phyloP scores from a whole-genome alignment of 2,329 filamentous ascomycete species.

The Penicillium sp. region DNA sequence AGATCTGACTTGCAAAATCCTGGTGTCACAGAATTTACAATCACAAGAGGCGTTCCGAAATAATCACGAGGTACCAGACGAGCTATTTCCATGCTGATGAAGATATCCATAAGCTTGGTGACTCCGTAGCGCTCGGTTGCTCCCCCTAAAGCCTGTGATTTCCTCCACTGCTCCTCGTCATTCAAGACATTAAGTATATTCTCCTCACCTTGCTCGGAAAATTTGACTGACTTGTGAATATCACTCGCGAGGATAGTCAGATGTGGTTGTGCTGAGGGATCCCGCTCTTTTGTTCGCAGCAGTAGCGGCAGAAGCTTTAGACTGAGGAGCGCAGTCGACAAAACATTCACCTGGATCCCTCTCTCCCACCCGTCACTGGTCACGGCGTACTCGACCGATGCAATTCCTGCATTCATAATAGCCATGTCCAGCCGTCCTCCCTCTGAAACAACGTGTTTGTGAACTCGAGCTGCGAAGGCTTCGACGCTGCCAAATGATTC shows the following conservation, averaged over 20 bases:
- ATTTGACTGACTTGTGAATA: slow-evolving; percentile 24
- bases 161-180: neutral
- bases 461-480: slow-evolving; percentile 40
- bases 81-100: slow-evolving; percentile 13
- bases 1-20: slow-evolving; percentile 28
- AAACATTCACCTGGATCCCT: slow-evolving; percentile 30
- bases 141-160: too few species aligned
- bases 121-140: slow-evolving; percentile 16
- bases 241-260: slow-evolving; percentile 28
- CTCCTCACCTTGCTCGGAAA: slow-evolving; percentile 19
- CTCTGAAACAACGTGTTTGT: slow-evolving; percentile 28
- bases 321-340: slow-evolving; percentile 28
- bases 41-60: slow-evolving; percentile 10
- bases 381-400: slow-evolving; percentile 12
- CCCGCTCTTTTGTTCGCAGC: slow-evolving; percentile 8
- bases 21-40: slow-evolving; percentile 29
- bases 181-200: neutral
- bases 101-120: slow-evolving; percentile 20
- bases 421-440: slow-evolving; percentile 41
- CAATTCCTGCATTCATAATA: slow-evolving; percentile 46
- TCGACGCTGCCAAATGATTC: slow-evolving; percentile 44
- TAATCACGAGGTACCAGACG: slow-evolving; percentile 11
- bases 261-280: slow-evolving; percentile 18
- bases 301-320: slow-evolving; percentile 24
- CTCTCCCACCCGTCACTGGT: slow-evolving; percentile 28